Evolutionary conservation across 192 early-diverging fungal species (phyloP), one percentile per base, ranked within the genome.

Genomic region (Jimgerdemannia flammicorona): DNA sequence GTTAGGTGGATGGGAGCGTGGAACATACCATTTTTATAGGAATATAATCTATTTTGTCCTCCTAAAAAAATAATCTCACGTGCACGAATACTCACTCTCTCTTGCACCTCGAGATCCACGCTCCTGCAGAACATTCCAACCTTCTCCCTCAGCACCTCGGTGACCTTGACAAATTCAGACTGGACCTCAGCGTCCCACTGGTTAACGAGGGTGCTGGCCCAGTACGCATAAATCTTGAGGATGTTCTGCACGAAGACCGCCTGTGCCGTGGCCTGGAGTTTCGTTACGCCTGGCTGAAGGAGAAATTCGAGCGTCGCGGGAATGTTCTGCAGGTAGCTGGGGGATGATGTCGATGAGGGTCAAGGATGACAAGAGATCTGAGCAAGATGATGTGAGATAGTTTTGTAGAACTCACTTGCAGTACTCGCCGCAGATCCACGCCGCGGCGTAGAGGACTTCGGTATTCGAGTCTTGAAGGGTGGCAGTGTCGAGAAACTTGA

Each of bases 341-440:
- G 68, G 10, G 64, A 78, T 29, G 29, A 29, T 29, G 29, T 29
- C 29, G 29, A 29, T 59, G 78, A 75, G 2, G 80, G 78, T 20
- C 19, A 72, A 63, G 3, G 74, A 42, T 42, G 74, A 17, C 8
- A 66, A 29, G 44, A 78, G 69, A 68, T 69, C 69, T 69, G 59
- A 68, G 29, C 74, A 43, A 41, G 65, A 75, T 17, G 67, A 64
- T 40, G 54, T 19, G 54, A 65, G 70, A 6, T 43, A 29, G 29
- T 29, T 29, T 29, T 29, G 29, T 29, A 29, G 29, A 29, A 88
- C 67, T 68, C 89, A 86, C 69, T 83, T 76, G 75, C 91, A 91
- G 76, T 95, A 99, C 79, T 98, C 98, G 67, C 96, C 96, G 59
- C 91, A 84, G 41, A 98, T 90, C 90, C 95, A 99, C 7, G 95